These are phyloP conservation scores for Clonostachys chloroleuca DNA, from an alignment of 2,329 filamentous ascomycete species.

Conservation along the genomic window DNA sequence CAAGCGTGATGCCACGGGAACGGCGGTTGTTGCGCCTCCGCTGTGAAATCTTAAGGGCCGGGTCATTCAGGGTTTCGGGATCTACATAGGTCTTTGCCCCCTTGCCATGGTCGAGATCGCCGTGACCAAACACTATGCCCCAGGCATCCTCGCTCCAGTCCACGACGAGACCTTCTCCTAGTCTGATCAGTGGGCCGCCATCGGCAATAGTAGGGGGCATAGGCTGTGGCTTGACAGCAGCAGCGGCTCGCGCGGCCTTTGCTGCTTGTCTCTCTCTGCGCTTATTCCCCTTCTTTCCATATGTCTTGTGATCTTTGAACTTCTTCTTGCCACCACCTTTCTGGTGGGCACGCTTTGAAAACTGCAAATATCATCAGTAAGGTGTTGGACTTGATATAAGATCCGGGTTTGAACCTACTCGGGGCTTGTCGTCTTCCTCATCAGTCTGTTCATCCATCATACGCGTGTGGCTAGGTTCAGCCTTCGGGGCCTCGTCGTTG, in stretches of 20 bases:
- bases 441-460: slow-evolving; percentile 58
- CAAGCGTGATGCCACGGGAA: slow-evolving; percentile 68
- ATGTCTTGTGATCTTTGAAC: slow-evolving; percentile 36
- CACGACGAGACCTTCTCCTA: slow-evolving; percentile 80
- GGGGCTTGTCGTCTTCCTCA: slow-evolving; percentile 33
- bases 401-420: background rate
- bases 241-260: slow-evolving; percentile 22
- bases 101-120: slow-evolving; percentile 32
- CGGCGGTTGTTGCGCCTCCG: slow-evolving; percentile 52
- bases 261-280: slow-evolving; percentile 35
- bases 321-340: slow-evolving; percentile 38
- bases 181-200: slow-evolving; percentile 64
- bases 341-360: slow-evolving; percentile 10
- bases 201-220: slow-evolving; percentile 31
- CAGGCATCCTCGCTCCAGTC: slow-evolving; percentile 76
- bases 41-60: slow-evolving; percentile 62
- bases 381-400: background rate
- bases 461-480: slow-evolving; percentile 34
- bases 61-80: slow-evolving; percentile 51
- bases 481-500: slow-evolving; percentile 39
- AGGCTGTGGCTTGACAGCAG: slow-evolving; percentile 23
- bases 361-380: slow-evolving; percentile 6
- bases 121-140: slow-evolving; percentile 62
- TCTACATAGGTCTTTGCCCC: slow-evolving; percentile 44
- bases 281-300: slow-evolving; percentile 45